Evolutionary conservation across 371 early-diverging fungal species (phyloP), one percentile per base, ranked within the genome.

Genomic region (Mucor circinelloides): DNA sequence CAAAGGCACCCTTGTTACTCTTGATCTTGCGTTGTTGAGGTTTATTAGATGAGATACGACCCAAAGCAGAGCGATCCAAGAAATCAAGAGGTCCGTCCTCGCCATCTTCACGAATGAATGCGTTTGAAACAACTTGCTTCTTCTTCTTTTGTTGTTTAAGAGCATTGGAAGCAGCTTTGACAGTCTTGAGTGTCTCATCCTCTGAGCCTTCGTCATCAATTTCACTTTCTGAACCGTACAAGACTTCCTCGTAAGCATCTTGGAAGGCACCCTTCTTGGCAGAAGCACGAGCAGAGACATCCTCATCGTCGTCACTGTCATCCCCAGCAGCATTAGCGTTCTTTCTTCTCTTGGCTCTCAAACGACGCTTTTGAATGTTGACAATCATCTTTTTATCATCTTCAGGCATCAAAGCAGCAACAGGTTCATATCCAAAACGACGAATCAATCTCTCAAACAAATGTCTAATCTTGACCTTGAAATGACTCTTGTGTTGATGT

Each of bases 161-260:
- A 9, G 71, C 70, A 32, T 69, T 74, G 34, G 60, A 58, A 50
- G 73, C 71, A 8, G 80, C 70, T 54, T 70, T 80, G 32, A 67
- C 75, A 21, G 67, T 63, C 73, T 74, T 63, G 21, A 78, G 44
- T 50, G 69, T 58, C 52, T 79, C 86, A 2, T 77, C 83, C 13
- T 87, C 88, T 31, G 83, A 86, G 44, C 91, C 90, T 32, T 87
- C 91, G 28, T 86, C 90, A 25, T 92, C 92, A 62, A 94, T 76
- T 71, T 97, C 97, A 77, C 94, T 94, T 70, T 97, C 97, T 70
- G 89, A 89, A 42, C 94, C 96, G 64, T 96, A 93, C 32, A 97
- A 66, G 3, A 93, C 94, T 70, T 95, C 93, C 71, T 96, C 97
- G 67, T 93, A 97, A 2, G 93, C 91, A 64, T 88, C 92, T 56